phyloP scores from a whole-genome alignment of 495 filamentous ascomycete species.

The Neurospora sp. region DNA sequence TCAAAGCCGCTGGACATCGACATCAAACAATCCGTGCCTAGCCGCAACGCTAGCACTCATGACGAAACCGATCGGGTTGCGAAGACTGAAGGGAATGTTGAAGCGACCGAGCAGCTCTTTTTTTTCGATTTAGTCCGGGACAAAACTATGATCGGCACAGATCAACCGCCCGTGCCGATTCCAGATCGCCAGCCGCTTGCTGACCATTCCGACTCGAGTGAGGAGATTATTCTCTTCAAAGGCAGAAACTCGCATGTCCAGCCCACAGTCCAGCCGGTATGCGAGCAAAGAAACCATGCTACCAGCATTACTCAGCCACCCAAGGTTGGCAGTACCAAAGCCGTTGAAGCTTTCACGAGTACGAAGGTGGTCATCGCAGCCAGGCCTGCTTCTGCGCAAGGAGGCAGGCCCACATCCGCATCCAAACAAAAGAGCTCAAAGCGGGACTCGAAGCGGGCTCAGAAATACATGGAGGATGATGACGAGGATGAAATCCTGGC shows the following conservation, averaged over 20 bases:
- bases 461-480: slow-evolving; percentile 6
- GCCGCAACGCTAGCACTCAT: neutral
- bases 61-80: neutral
- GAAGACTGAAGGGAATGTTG: neutral
- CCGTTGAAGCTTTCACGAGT: neutral
- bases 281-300: neutral
- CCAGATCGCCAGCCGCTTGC: slow-evolving; percentile 21
- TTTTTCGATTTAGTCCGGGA: slow-evolving; percentile 18
- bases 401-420: neutral
- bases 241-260: slow-evolving; percentile 32
- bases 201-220: slow-evolving; percentile 45
- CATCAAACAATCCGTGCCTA: neutral
- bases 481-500: slow-evolving; percentile 47
- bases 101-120: slow-evolving; percentile 6
- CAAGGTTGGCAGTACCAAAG: neutral
- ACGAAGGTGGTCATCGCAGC: neutral
- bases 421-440: neutral
- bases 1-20: neutral
- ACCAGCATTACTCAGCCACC: neutral
- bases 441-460: neutral
- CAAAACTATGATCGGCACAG: neutral
- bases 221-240: slow-evolving; percentile 57
- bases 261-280: slow-evolving; percentile 3
- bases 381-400: neutral
- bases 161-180: slow-evolving; percentile 1